phyloP scores from a whole-genome alignment of 768 basidiomycete species.

The Pleurotus tuoliensis region DNA sequence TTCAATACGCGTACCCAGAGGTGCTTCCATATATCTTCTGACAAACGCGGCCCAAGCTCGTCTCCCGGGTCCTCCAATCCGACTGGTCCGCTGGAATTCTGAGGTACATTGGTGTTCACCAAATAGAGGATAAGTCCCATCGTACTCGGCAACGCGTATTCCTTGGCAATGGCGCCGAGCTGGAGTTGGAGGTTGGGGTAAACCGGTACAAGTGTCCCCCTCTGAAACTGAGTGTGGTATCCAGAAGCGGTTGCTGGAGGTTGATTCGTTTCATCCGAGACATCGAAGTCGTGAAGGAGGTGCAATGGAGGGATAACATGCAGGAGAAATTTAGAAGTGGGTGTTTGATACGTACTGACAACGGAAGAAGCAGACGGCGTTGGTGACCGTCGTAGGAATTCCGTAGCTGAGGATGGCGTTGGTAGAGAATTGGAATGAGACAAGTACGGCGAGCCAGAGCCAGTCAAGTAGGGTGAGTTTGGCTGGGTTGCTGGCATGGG shows the following conservation, averaged over 20 bases:
- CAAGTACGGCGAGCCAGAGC: slow-evolving; percentile 18
- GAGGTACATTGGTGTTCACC: slow-evolving; percentile 31
- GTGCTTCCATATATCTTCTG: slow-evolving; percentile 84
- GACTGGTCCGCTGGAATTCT: slow-evolving; percentile 10
- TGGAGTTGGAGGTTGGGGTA: slow-evolving; percentile 82
- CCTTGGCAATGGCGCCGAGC: slow-evolving; percentile 83
- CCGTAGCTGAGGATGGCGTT: slow-evolving; percentile 21
- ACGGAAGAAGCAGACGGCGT: slow-evolving; percentile 46
- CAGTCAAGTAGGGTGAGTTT: slow-evolving; percentile 11
- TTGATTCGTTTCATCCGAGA: slow-evolving; percentile 40
- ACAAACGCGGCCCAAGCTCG: slow-evolving; percentile 75
- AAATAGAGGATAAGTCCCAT: slow-evolving; percentile 82
- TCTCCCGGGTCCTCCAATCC: slow-evolving; percentile 31
- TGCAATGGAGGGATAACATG: slow-evolving; percentile 79
- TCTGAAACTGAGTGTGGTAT: slow-evolving; percentile 75
- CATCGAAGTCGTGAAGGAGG: slow-evolving; percentile 61
- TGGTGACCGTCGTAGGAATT: slow-evolving; percentile 44
- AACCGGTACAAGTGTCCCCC: slow-evolving; percentile 85
- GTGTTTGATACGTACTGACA: slow-evolving; percentile 30
- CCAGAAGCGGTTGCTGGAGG: slow-evolving; percentile 60
- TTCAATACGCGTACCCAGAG: slow-evolving; percentile 75
- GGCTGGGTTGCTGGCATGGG: slow-evolving; percentile 55
- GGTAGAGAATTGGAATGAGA: slow-evolving; percentile 30
- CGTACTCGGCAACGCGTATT: slow-evolving; percentile 89
- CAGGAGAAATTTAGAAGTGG: slow-evolving; percentile 67